Base-by-base conservation (phyloP, 805 yeast species). In the Brettanomyces naardenensis region DNA sequence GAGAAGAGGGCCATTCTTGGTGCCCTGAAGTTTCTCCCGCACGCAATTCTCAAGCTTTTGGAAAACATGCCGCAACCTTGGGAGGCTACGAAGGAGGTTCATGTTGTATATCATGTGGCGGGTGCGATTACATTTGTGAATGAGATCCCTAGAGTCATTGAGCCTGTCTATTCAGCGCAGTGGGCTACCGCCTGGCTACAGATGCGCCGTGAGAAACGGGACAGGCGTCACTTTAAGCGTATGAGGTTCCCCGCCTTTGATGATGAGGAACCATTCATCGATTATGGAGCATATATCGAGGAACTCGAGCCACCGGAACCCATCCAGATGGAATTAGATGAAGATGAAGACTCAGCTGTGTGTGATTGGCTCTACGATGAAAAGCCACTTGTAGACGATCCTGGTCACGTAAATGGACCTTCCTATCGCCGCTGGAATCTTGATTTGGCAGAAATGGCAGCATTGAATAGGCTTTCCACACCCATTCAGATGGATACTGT, bases 1-100 rank as follows among this genome's bases (percentile, higher is more conserved):
- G 97, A 90, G 51, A 89, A 88, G 54, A 68, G 90, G 42, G 77
- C 95, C 0, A 88, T 85, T 51, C 61, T 94, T 19, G 96, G 96
- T 2, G 89, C 97, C 1, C 66, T 92, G 40, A 90, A 88, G 60
- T 94, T 82, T 62, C 73, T 94, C 80, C 99, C 99, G 0, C 97
- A 90, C 61, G 96, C 98, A 0, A 73, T 88, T 3, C 59, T 88
- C 47, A 92, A 92, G 58, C 69, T 92, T 28, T 54, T 92, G 28
- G 98, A 92, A 52, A 88, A 87, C 53, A 90, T 92, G 90, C 99
- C 99, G 0, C 95, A 88, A 55, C 99, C 99, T 1, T 92, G 99
- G 99, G 97, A 92, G 56, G 73, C 76, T 37, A 64, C 72, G 2
- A 84, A 84, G 44, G 94, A 84, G 31, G 97, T 92, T 18, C 77